Base-by-base conservation (phyloP, 805 yeast species). In the Priceomyces melissophilus region DNA sequence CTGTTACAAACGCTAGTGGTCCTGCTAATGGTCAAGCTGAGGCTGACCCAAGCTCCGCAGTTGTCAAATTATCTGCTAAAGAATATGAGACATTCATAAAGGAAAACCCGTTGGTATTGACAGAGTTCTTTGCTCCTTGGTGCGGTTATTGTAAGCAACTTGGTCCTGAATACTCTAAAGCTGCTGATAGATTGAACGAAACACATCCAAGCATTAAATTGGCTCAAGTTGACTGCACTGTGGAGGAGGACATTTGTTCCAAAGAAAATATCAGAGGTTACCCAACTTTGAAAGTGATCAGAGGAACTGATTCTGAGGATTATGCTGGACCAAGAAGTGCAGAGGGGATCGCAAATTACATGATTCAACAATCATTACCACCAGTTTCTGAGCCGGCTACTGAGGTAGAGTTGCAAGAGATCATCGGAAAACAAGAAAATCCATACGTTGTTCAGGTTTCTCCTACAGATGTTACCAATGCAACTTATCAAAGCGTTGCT, bases 41-140 rank as follows among this genome's bases (percentile, higher is more conserved):
- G 44, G 95, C 95, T 28, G 82, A 84, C 46, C 82, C 82, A 44
- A 87, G 85, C 58, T 84, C 96, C 33, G 93, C 90, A 27, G 98
- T 91, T 36, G 87, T 87, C 50, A 81, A 85, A 61, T 76, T 91
- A 49, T 78, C 85, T 30, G 67, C 81, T 14, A 81, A 74, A 30
- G 76, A 75, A 44, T 91, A 87, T 61, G 76, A 76, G 42, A 62
- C 72, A 11, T 87, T 86, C 63, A 65, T 91, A 48, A 65, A 69
- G 37, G 79, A 75, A 41, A 84, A 90, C 69, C 85, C 88, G 28
- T 73, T 90, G 51, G 95, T 87, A 15, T 68, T 87, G 47, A 84
- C 91, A 14, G 95, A 87, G 66, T 87, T 87, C 67, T 87, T 83
- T 62, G 96, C 96, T 12, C 95, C 97, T 61, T 91, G 98, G 97